Base-by-base conservation (phyloP, 2,329 filamentous ascomycete species). In the Eutypella sp. region DNA sequence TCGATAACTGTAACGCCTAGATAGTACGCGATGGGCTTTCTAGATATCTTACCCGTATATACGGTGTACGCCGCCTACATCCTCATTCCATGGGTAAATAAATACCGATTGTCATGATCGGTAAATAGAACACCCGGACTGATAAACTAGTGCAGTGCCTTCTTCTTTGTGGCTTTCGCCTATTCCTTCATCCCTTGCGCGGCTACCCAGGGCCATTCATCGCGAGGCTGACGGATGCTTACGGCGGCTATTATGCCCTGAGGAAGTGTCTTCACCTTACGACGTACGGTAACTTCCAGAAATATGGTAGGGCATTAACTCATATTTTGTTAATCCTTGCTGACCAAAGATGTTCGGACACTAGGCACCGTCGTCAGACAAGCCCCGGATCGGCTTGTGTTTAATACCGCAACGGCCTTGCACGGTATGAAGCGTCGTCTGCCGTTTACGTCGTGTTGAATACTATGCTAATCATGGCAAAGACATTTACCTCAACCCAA, bases 401-500 rank as follows among this genome's bases (percentile, higher is more conserved):
- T 41, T 25, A 41, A 22, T 31, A 22, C 40, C 11, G 10, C 15
- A 8, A 41, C 9, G 22, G 40, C 40, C 9, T 29, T 41, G 40
- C 40, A 41, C 20, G 40, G 40, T 41, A 41, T 29, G 2, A 38
- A 19, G 18, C 34, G 2, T 10, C 8, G 13, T 15, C 16, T 33
- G 16, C 11, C 18, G 19, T 29, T 9, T 41, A 10, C 15, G 24
- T 40, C 38, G 19, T 25, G 15, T 40, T 13, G 7, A 6, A 5
- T 24, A 25, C 24, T 13, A 31, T 3, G 15, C 40, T 41, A 31
- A 41, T 29, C n/a, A 20, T 15, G 9, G 18, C 15, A 41, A n/a
- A n/a, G 40, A 41, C n/a, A 41, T 41, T 16, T 41, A 41, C 24
- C 23, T 41, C 8, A 41, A 41, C 7, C 16, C 18, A 18, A 29